Conservation (phyloP, 345 rosid species). For the Eucalyptus polyanthemos region DNA sequence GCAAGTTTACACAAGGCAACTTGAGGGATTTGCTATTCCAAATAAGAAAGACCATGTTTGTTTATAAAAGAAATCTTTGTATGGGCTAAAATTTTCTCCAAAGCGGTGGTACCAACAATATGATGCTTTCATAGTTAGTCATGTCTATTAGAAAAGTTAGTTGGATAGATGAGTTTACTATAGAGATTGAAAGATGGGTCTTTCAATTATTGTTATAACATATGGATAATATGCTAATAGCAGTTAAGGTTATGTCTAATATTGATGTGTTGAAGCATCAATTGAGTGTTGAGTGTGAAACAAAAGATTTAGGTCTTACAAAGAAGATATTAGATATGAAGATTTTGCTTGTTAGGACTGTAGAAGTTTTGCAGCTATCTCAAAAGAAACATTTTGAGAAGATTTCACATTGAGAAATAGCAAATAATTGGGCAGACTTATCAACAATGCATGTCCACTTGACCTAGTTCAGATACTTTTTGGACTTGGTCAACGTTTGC, state of each 20-base stretch:
- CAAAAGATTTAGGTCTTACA: not conserved
- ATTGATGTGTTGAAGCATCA: not conserved
- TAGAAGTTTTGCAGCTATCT: not conserved
- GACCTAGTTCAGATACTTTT: no score
- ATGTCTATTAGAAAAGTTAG: not conserved
- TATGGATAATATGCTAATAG: not conserved
- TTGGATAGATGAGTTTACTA: not conserved
- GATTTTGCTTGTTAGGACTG: not conserved
- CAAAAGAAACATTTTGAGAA: not conserved
- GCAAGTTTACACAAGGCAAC: not conserved
- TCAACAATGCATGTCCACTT: no score
- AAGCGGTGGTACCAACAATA: not conserved
- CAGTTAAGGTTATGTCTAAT: not conserved
- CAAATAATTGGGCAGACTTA: no score
- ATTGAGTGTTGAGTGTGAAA: not conserved
- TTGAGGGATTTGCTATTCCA: no score
- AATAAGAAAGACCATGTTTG: not conserved
- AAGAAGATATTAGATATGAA: not conserved
- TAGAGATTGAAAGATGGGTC: not conserved
- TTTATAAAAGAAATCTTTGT: not conserved
- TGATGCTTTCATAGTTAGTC: not conserved
- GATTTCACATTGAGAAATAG: not conserved
- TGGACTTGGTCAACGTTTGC: no score
- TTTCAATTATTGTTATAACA: not conserved
- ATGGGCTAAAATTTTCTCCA: not conserved